Percentiles rank a stretch among this genome's conserved stretches.
phyloP scores from a whole-genome alignment of 192 early-diverging fungal genomes.

The Coemansia sp. region DNA sequence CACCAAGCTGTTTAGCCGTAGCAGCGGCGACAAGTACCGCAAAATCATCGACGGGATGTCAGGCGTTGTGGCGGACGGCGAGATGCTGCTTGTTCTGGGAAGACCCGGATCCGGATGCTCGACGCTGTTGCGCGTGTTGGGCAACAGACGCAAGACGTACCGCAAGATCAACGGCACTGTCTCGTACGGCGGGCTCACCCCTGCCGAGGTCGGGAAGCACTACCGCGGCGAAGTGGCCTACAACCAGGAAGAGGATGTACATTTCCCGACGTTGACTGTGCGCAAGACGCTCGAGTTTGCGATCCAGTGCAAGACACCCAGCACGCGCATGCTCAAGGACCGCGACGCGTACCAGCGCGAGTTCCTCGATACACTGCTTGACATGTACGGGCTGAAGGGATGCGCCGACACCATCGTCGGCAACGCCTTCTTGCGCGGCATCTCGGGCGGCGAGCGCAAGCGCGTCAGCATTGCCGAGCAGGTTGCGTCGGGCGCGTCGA shows the following conservation, averaged over 20 bases:
- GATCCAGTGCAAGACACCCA: conserved; percentile 71
- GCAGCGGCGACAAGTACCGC: conserved; percentile 13
- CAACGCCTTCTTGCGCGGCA: conserved; percentile 74
- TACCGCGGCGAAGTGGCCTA: conserved; percentile 80
- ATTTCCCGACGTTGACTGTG: conserved; percentile 79
- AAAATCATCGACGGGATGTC: conserved; percentile 60
- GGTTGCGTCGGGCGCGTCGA: conserved; percentile 63
- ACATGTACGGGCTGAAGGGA: conserved; percentile 56
- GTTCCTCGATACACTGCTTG: conserved; percentile 58
- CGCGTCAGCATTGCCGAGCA: conserved; percentile 80
- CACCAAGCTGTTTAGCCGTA: conserved; percentile 1
- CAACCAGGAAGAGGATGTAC: conserved; percentile 79
- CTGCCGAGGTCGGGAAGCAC: conserved; percentile 59
- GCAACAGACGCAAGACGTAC: conserved; percentile 64
- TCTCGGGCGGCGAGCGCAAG: conserved; percentile 82
- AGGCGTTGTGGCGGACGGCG: conserved; percentile 73
- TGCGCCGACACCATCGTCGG: conserved; percentile 65
- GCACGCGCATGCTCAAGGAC: conserved; percentile 71
- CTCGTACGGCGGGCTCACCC: conserved; percentile 69
- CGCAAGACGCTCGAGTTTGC: conserved; percentile 80
- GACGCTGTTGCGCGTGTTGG: conserved; percentile 64
- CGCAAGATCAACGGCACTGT: conserved; percentile 60
- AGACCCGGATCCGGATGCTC: conserved; percentile 70
- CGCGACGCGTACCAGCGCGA: conserved; percentile 58
- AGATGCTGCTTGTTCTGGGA: conserved; percentile 72